Evolutionary conservation across 805 yeast species (phyloP), one percentile per base, ranked within the genome.

Genomic region (Saccharomycopsis schoenii): DNA sequence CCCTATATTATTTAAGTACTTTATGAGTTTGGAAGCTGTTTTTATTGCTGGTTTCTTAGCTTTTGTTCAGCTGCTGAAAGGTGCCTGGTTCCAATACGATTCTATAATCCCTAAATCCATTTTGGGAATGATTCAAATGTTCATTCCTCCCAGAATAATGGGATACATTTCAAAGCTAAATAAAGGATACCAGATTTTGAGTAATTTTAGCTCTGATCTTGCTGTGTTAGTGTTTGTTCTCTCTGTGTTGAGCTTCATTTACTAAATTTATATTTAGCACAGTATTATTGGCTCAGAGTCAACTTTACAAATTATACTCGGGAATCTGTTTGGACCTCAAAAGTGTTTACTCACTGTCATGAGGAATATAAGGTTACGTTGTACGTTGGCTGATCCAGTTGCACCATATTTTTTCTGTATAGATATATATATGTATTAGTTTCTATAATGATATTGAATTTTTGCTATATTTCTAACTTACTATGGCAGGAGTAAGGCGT

Each of bases 111-210:
- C 55, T 5, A n/a, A 47, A 47, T 17, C 51, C 9, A 21, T 58
- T 8, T 11, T 58, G 39, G 40, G 52, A 15, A 50, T 43, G 56
- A 56, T 17, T 14, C 54, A 42, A 11, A 39, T 55, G 51, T 42
- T 58, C n/a, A n/a, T 58, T 21, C 58, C 60, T 21, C 25, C 41
- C 8, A 37, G 17, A 17, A 15, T 58, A 8, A 43, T 36, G 25
- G 17, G 36, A 11, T 21, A 12, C 43, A 19, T 42, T 11, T 12
- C 43, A 4, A 58, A 43, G 5, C 17, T 59, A 21, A 61, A 61
- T 58, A 63, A 57, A 36, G 61, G 57, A 25, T 61, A 61, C 42
- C 65, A 63, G 41, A 8, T 63, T 24, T 55, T 61, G 34, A 52
- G 50, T n/a, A 58, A 58, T 50, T 59, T 63, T 25, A 40, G 29